These are phyloP conservation scores for Vitis rupestris DNA, from an alignment of 164 flowering plant species.

Conservation along the genomic window DNA sequence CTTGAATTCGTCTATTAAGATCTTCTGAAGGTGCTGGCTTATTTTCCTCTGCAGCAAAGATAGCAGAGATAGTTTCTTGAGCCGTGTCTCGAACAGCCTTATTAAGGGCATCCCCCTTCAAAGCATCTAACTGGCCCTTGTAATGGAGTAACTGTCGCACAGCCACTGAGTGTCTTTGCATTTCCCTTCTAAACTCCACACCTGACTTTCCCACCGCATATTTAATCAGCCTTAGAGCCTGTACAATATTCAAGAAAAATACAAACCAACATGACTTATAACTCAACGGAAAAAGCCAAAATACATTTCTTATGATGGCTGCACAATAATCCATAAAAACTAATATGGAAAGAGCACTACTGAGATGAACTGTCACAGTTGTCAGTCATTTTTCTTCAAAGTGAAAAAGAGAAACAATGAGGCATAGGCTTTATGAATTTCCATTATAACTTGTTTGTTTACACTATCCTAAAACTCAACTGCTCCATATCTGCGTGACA, in stretches of 20 bases:
- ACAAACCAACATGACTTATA: background rate
- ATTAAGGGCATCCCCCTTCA: constrained; percentile 92
- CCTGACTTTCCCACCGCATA: constrained; percentile 93
- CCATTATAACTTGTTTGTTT: too few species aligned
- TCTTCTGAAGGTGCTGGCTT: constrained; percentile 62
- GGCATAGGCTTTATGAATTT: too few species aligned
- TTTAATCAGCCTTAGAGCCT: constrained; percentile 92
- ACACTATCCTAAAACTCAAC: too few species aligned
- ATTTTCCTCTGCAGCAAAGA: constrained; percentile 71
- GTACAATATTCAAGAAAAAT: constrained; percentile 16
- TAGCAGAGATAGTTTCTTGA: constrained; percentile 76
- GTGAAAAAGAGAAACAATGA: too few species aligned
- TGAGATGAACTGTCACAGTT: too few species aligned
- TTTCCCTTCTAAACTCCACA: constrained; percentile 90
- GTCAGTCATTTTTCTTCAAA: too few species aligned
- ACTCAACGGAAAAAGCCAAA: background rate
- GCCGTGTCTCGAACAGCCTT: constrained; percentile 93
- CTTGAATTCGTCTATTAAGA: constrained; percentile 71
- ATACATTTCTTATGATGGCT: too few species aligned
- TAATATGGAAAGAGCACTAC: too few species aligned
- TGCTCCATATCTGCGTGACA: too few species aligned
- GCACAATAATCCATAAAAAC: too few species aligned
- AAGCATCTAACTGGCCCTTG: constrained; percentile 82
- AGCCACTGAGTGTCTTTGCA: constrained; percentile 87
- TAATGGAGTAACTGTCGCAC: constrained; percentile 83